These are phyloP conservation scores for Neonectria coccinea DNA, from an alignment of 2,329 filamentous ascomycete genomes.

Conservation along the genomic window DNA sequence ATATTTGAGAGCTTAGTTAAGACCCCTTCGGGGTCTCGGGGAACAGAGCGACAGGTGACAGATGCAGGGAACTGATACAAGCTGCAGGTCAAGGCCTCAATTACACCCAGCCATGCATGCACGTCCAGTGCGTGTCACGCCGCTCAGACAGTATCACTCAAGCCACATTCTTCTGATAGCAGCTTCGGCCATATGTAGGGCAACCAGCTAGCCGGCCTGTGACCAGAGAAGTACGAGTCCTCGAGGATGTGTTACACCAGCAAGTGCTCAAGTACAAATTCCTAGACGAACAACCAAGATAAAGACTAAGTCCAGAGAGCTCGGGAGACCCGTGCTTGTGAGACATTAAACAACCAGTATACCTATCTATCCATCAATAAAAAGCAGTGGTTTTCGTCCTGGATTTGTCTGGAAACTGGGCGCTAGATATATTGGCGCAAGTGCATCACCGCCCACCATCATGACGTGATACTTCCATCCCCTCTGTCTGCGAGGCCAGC, in stretches of 20 bases:
- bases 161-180: neutral
- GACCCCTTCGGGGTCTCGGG: neutral
- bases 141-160: conserved; percentile 5
- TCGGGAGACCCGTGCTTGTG: neutral
- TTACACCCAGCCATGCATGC: conserved; percentile 4
- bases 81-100: conserved; percentile 10
- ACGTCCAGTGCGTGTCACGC: conserved; percentile 12
- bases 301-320: neutral
- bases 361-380: too few relatives aligned
- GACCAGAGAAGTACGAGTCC: neutral
- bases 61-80: conserved; percentile 8
- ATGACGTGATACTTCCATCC: conserved; percentile 18
- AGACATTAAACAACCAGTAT: too few relatives aligned
- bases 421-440: neutral
- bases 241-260: neutral
- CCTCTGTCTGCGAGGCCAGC: neutral
- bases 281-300: too few relatives aligned
- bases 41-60: conserved; percentile 9
- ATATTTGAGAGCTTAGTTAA: neutral
- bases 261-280: neutral
- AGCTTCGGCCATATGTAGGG: neutral
- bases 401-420: too few relatives aligned
- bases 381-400: too few relatives aligned
- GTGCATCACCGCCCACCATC: conserved; percentile 5
- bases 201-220: neutral